Evolutionary conservation across 306 rosid species (phyloP).

Genomic region (Glycyrrhiza uralensis): DNA sequence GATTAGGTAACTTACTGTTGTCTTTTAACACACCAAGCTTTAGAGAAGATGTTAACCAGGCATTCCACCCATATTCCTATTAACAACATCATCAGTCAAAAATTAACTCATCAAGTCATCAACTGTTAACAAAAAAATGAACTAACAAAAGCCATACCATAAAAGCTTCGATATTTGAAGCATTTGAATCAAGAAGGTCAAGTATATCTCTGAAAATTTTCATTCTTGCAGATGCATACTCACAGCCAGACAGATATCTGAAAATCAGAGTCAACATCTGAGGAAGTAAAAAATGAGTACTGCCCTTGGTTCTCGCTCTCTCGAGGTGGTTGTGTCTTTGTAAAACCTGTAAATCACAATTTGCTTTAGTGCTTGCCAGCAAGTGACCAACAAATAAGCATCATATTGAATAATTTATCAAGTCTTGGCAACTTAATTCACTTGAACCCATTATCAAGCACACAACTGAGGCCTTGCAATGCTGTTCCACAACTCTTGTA

Average conservation of each 20-base stretch:
- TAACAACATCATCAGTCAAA: constrained; percentile 30
- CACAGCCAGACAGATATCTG: constrained; percentile 74
- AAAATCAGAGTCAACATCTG: constrained; percentile 84
- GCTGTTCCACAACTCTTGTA: constrained; percentile 2
- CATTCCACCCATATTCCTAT: constrained; percentile 95
- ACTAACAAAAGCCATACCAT: constrained; percentile 53
- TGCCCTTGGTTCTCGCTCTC: constrained; percentile 70
- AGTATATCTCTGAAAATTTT: constrained; percentile 77
- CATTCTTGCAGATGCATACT: constrained; percentile 58
- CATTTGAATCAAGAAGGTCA: constrained; percentile 92
- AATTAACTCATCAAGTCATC: constrained; percentile 14
- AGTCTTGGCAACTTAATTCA: constrained; percentile 1
- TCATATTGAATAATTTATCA: constrained; percentile 1
- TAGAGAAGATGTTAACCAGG: constrained; percentile 76
- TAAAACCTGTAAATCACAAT: constrained; percentile 64
- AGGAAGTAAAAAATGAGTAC: constrained; percentile 83
- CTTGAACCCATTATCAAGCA: not conserved
- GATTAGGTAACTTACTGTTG: constrained; percentile 44
- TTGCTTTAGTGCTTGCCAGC: not conserved
- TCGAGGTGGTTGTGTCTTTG: constrained; percentile 74
- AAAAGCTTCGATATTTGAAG: constrained; percentile 95
- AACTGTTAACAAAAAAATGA: constrained; percentile 3
- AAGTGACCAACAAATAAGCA: constrained; percentile 9
- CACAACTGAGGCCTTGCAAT: not conserved
- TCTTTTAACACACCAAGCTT: constrained; percentile 67